Evolutionary conservation across 768 basidiomycete species (phyloP), one percentile per base, ranked within the genome.

Genomic region (Amanita polypyramis): DNA sequence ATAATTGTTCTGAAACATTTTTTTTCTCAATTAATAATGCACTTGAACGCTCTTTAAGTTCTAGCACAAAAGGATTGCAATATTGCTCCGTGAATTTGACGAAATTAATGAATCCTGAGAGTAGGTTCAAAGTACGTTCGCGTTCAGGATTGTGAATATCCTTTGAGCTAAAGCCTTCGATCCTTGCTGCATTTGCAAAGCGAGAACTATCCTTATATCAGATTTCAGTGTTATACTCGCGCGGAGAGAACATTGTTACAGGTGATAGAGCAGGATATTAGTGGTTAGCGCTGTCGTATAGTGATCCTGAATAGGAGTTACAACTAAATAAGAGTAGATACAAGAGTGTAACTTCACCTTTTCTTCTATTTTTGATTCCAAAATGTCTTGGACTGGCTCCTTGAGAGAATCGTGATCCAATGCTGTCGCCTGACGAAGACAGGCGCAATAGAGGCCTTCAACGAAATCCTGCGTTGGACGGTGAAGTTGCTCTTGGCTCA

Each of bases 71-170:
- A 2, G 72, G 62, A 34, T 75, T 70, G 55, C 79, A 81, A 51
- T 68, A 70, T 54, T 89, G 85, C 55, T 82, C 85, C 11, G 80
- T 82, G 62, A 93, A 95, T 63, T 89, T 90, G 63, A 91, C 78
- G 61, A 94, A 90, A 65, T 96, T 96, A 70, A 94, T 88, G 55
- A 95, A 85, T 2, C 85, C 90, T 30, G 88, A 89, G 53, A 96
- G 75, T 34, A 86, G 70, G 45, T 76, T 71, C 23, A 83, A 73
- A 0, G 90, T 87, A 23, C 93, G 80, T 35, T 82, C 76, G 21
- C 78, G 67, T 6, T 88, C 83, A 1, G 93, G 93, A 39, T 69
- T 72, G 47, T 72, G 70, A 14, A 95, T 62, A 54, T 96, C 93
- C 54, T 71, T 77, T 45, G 85, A 68, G 52, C 73, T 80, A 61